Base-by-base conservation (phyloP, 2,329 filamentous ascomycete genomes). In the Alternaria burnsii region DNA sequence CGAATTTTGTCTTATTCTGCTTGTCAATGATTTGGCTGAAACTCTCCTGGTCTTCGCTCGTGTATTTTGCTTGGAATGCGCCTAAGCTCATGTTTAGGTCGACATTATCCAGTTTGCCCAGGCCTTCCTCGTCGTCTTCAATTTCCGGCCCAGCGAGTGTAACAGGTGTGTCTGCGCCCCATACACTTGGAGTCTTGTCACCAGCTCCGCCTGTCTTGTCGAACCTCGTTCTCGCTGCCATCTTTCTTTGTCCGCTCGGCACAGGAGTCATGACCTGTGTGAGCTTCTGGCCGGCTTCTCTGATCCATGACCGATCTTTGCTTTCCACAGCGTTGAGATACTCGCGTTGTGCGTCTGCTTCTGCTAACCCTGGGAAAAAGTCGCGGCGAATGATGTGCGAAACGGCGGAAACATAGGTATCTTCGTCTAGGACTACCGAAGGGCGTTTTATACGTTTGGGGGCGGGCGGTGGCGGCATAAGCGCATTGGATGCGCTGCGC, bases 21-120 rank as follows among this genome's bases (percentile, higher is more conserved):
- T 89, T 91, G 80, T 99, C 95, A 28, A 98, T 83, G 1, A 99
- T 84, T 70, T 90, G 91, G 79, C 97, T 97, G 82, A 99, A 98
- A 70, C 92, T 96, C 76, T 97, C 95, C 74, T 98, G 98, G 77
- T 99, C 95, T 78, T 99, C 95, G 73, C 93, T 97, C 1, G 94
- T 99, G 80, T 97, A 98, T 68, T 92, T 94, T 3, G 91, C 86
- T 75, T 99, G 95, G 72, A 97, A 99, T 1, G 89, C 87, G 54
- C 89, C 88, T 1, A 99, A 85, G 61, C 90, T 93, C 83, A 98
- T 88, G 69, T 89, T 90, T 42, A 89, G 88, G 75, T 97, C 89
- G 18, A 92, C 83, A 32, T 84, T 79, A 59, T 82, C 81, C 55
- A 81, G 81, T 59, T 80, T 82, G 52, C 80, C 76, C 55, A 76